Percentiles rank a stretch among this genome's conserved stretches.
Evolutionary conservation across 1,284 basidiomycete genomes (phyloP).

Genomic region (Filobasidium uniguttulatum): DNA sequence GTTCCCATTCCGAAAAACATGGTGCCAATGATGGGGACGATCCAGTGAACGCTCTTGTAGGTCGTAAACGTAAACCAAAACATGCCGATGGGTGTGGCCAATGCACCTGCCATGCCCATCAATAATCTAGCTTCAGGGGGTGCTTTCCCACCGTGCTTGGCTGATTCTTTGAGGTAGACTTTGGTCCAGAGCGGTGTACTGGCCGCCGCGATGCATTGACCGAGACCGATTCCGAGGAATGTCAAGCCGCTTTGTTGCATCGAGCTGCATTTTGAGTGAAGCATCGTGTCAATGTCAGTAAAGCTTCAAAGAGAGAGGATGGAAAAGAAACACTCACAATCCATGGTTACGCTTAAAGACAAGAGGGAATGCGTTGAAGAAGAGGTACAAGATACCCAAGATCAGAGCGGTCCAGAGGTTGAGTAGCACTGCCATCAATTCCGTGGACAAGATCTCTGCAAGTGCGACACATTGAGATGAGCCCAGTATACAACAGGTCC

Average conservation of each 20-base stretch:
- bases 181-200: constrained; percentile 53
- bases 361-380: constrained; percentile 51
- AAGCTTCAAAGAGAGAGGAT: not conserved
- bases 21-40: constrained; percentile 51
- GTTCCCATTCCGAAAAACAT: constrained; percentile 45
- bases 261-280: constrained; percentile 22
- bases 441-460: constrained; percentile 51
- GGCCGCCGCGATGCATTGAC: constrained; percentile 46
- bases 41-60: constrained; percentile 55
- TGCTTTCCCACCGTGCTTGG: constrained; percentile 40
- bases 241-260: constrained; percentile 49
- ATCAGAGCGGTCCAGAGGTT: constrained; percentile 50
- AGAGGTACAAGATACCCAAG: constrained; percentile 60
- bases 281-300: not conserved
- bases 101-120: constrained; percentile 53
- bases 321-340: constrained; percentile 37
- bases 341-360: constrained; percentile 51
- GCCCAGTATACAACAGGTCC: not conserved
- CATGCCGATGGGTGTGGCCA: constrained; percentile 54
- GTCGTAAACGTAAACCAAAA: constrained; percentile 63
- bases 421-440: constrained; percentile 62
- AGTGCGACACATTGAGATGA: not conserved
- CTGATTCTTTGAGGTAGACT: constrained; percentile 6
- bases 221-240: constrained; percentile 59
- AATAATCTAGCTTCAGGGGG: constrained; percentile 57